Base-by-base conservation (phyloP, 352 stramenopile species). In the Pythium folliculosum region DNA sequence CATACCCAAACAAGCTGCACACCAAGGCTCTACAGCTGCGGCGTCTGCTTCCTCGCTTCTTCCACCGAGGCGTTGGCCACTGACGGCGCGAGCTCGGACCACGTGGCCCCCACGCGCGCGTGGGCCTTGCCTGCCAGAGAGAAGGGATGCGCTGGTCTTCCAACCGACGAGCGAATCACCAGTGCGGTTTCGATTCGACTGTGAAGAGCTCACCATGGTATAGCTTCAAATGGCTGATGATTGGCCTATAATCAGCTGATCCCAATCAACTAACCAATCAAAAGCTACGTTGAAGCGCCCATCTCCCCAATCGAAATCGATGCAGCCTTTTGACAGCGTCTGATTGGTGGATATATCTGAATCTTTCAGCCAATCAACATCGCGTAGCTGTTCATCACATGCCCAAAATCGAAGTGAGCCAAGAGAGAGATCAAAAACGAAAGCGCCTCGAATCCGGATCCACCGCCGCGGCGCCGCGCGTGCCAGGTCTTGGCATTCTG, bases 281-380 rank as follows among this genome's bases (percentile, higher is more conserved):
- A 48, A 54, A 23, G 12, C 10, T 12, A 30, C 35, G 2, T 52
- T 61, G 25, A 49, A 56, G 51, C n/a, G 52, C 51, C 51, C 61
- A 68, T 68, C 51, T 38, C 48, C 37, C 52, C 51, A 62, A 54
- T 56, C 40, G 53, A 35, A 44, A 43, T 68, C 61, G 61, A 68
- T 68, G 50, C 61, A 62, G 37, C 61, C 5, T 23, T 35, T 62
- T 47, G 5, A 38, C 17, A 22, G 3, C 5, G 13, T 37, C 0
- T 62, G 17, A 68, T 68, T 68, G 61, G 61, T 0, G 61, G n/a
- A 47, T 52, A 40, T 60, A 6, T 0, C 10, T 8, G 22, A 17
- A 19, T 7, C 22, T 57, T 55, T 65, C 9, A 32, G 30, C 59
- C 48, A 65, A 65, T 65, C 56, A 6, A 17, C 13, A 7, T 3